These are phyloP conservation scores for Macrocybe sp. DNA, from an alignment of 1,284 basidiomycete genomes.

Conservation along the genomic window DNA sequence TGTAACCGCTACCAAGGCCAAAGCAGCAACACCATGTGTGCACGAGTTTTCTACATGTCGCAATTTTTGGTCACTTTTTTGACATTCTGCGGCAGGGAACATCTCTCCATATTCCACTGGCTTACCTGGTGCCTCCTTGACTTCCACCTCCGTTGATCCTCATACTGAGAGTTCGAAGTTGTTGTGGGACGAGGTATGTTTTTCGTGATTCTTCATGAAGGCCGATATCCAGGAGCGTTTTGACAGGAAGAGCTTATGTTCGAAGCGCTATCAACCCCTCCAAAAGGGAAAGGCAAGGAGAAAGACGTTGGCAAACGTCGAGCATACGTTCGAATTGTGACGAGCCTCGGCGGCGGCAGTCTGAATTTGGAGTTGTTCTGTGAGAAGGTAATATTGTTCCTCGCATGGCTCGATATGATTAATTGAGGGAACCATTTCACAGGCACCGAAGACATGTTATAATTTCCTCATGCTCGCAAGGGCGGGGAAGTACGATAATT, in stretches of 20 bases:
- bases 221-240: neutral
- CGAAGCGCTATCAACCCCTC: conserved; percentile 75
- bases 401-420: neutral
- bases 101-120: conserved; percentile 89
- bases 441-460: conserved; percentile 97
- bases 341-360: conserved; percentile 80
- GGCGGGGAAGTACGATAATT: conserved; percentile 86
- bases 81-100: conserved; percentile 59
- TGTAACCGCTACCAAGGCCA: conserved; percentile 11
- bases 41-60: neutral
- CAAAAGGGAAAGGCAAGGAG: conserved; percentile 82
- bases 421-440: neutral
- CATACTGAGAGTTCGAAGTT: conserved; percentile 74
- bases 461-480: conserved; percentile 94
- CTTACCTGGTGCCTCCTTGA: conserved; percentile 88
- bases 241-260: conserved; percentile 86
- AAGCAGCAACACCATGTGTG: conserved; percentile 3
- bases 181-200: conserved; percentile 79
- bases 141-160: conserved; percentile 87
- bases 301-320: conserved; percentile 87
- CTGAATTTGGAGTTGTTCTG: conserved; percentile 92
- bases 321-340: conserved; percentile 88
- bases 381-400: conserved; percentile 56
- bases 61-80: neutral
- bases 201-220: neutral